Conservation (phyloP, 208 protist species). For the Leishmania braziliensis region DNA sequence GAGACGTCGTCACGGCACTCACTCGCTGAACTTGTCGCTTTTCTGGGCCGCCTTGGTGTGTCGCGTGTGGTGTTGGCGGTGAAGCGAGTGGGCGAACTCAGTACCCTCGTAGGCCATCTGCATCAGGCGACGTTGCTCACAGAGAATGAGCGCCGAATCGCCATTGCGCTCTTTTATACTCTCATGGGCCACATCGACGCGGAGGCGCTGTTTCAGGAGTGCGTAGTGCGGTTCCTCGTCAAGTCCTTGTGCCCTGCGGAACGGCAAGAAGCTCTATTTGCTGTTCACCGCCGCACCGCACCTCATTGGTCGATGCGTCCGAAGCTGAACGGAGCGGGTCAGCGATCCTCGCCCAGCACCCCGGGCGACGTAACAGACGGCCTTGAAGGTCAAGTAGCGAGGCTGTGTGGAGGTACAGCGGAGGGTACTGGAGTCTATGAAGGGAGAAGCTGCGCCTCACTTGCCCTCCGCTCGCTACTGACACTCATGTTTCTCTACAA, state of each 20-base stretch:
- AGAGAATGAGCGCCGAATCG: background rate
- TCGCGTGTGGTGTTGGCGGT: slow-evolving; percentile 46
- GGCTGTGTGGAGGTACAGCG: background rate
- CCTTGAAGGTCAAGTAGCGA: background rate
- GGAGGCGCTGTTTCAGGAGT: slow-evolving; percentile 17
- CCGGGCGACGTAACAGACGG: background rate
- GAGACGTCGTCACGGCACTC: slow-evolving; percentile 33
- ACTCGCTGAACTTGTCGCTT: slow-evolving; percentile 41
- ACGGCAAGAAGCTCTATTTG: background rate
- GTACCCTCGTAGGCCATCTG: slow-evolving; percentile 40
- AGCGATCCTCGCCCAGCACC: too few species aligned
- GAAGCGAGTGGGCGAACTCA: slow-evolving; percentile 46
- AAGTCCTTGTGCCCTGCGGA: slow-evolving; percentile 8
- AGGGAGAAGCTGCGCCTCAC: slow-evolving; percentile 1
- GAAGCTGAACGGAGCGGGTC: background rate
- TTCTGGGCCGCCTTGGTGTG: slow-evolving; percentile 32
- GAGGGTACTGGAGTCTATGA: background rate
- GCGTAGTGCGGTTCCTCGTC: slow-evolving; percentile 32
- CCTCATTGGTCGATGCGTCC: slow-evolving; percentile 20
- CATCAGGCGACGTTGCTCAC: slow-evolving; percentile 15
- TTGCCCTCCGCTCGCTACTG: slow-evolving; percentile 33
- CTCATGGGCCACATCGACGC: background rate
- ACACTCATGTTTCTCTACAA: slow-evolving; percentile 50
- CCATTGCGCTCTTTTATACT: slow-evolving; percentile 6
- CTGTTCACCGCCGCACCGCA: background rate